Evolutionary conservation across 495 filamentous ascomycete species (phyloP).

Genomic region (Penicillium daleae): DNA sequence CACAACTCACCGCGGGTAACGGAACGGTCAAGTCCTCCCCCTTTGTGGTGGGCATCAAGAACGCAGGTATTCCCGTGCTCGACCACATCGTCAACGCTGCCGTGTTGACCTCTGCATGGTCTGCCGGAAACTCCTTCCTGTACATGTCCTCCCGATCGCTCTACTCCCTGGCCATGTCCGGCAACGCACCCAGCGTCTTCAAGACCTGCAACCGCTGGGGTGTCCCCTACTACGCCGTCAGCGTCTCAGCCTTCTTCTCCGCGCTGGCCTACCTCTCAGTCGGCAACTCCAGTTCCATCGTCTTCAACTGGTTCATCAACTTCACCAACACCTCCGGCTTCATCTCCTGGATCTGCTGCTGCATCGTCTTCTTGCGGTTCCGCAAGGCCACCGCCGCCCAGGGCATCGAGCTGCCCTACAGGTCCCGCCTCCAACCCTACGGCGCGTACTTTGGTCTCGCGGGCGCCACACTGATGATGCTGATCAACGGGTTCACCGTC

Average conservation of each 20-base stretch:
- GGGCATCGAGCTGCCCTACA: constrained; percentile 58
- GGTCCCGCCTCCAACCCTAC: constrained; percentile 56
- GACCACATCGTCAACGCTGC: constrained; percentile 79
- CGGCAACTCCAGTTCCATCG: constrained; percentile 36
- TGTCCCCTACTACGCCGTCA: constrained; percentile 52
- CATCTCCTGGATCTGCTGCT: constrained; percentile 65
- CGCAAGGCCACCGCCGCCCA: constrained; percentile 56
- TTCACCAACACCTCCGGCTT: constrained; percentile 63
- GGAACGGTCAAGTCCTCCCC: constrained; percentile 56
- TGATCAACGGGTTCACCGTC: constrained; percentile 67
- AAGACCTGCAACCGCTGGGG: constrained; percentile 52
- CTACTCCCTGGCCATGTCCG: constrained; percentile 57
- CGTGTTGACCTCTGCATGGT: constrained; percentile 70
- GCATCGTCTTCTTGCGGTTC: constrained; percentile 64
- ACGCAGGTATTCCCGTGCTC: constrained; percentile 67
- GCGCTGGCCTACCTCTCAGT: constrained; percentile 44
- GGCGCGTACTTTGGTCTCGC: constrained; percentile 53
- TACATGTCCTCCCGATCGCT: constrained; percentile 78
- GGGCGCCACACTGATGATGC: constrained; percentile 52
- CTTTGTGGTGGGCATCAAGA: constrained; percentile 62
- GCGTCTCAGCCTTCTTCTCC: constrained; percentile 38
- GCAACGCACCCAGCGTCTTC: constrained; percentile 53
- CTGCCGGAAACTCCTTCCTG: constrained; percentile 77
- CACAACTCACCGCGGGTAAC: constrained; percentile 54
- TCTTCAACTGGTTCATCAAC: constrained; percentile 62